phyloP scores from a whole-genome alignment of 163 green algal species.

The Picocystis sp. region DNA sequence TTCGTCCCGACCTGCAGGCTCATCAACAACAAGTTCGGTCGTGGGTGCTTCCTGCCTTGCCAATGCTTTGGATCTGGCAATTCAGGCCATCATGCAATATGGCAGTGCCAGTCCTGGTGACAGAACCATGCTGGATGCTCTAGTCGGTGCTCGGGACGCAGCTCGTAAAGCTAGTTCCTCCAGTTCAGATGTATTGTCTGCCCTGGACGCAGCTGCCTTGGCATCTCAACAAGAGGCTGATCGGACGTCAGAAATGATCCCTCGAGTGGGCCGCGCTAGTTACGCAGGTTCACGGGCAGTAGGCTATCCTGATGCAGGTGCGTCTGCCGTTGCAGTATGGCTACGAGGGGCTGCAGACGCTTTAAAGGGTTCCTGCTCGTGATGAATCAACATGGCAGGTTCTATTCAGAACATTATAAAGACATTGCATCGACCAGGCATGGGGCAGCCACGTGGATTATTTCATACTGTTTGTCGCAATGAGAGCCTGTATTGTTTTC shows the following conservation, averaged over 20 bases:
- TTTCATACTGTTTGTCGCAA: too few relatives aligned
- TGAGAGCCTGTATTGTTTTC: too few relatives aligned
- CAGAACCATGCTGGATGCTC: slow-evolving; percentile 57
- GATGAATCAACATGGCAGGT: too few relatives aligned
- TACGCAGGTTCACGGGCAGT: slow-evolving; percentile 46
- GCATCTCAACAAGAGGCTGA: slow-evolving; percentile 42
- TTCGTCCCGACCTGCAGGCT: too few relatives aligned
- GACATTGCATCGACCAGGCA: too few relatives aligned
- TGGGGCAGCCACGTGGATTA: too few relatives aligned
- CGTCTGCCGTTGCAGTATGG: slow-evolving; percentile 46
- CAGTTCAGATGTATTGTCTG: slow-evolving; percentile 22
- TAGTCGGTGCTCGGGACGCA: slow-evolving; percentile 16
- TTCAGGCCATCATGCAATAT: slow-evolving; percentile 48
- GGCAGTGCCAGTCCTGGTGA: slow-evolving; percentile 44
- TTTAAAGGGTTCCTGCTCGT: too few relatives aligned
- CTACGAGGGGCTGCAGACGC: slow-evolving; percentile 11
- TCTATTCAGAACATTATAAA: too few relatives aligned
- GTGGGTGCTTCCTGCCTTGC: too few relatives aligned
- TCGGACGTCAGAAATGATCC: slow-evolving; percentile 45
- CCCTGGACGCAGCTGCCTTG: slow-evolving; percentile 10
- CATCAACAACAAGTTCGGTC: too few relatives aligned
- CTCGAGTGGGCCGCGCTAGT: slow-evolving; percentile 36
- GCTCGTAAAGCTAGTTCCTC: slow-evolving; percentile 51
- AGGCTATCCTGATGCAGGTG: slow-evolving; percentile 48
- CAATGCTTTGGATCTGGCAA: slow-evolving; percentile 20